phyloP scores from a whole-genome alignment of 805 yeast species.

The Yarrowia phangngaensis region DNA sequence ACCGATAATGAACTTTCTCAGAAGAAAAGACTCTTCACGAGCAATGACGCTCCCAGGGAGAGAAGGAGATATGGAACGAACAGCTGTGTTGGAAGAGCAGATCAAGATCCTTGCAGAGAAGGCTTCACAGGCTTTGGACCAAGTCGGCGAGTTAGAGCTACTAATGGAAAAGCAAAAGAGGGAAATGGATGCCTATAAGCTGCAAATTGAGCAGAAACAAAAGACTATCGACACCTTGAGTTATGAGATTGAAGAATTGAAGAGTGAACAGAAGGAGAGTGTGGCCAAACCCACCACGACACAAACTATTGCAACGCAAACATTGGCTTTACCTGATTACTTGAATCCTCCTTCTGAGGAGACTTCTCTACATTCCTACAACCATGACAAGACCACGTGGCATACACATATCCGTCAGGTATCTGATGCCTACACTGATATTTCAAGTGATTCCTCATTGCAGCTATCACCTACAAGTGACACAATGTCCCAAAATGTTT shows the following conservation, averaged over 20 bases:
- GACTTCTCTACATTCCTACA: too few species aligned
- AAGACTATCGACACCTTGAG: slow-evolving; percentile 2
- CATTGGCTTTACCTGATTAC: too few species aligned
- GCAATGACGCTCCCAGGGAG: slow-evolving; percentile 30
- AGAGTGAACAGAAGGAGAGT: neutral
- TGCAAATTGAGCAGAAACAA: slow-evolving; percentile 1
- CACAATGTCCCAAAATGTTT: too few species aligned
- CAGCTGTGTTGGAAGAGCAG: slow-evolving; percentile 33
- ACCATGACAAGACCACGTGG: too few species aligned
- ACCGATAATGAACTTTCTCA: slow-evolving; percentile 12
- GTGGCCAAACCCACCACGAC: neutral
- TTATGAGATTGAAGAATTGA: slow-evolving; percentile 3
- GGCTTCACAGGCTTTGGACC: slow-evolving; percentile 33
- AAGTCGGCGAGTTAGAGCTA: slow-evolving; percentile 32
- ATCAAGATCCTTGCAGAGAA: slow-evolving; percentile 31
- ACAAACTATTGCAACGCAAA: too few species aligned
- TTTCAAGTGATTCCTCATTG: too few species aligned
- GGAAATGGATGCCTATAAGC: neutral
- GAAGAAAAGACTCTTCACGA: slow-evolving; percentile 12
- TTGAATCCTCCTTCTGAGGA: too few species aligned
- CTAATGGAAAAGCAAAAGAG: slow-evolving; percentile 29
- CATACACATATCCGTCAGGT: too few species aligned
- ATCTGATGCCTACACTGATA: too few species aligned
- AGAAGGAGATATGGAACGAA: slow-evolving; percentile 33
- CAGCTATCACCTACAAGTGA: too few species aligned